Evolutionary conservation across 139 green algal genomes (phyloP).

Genomic region (Chlamydomonas eustigma): DNA sequence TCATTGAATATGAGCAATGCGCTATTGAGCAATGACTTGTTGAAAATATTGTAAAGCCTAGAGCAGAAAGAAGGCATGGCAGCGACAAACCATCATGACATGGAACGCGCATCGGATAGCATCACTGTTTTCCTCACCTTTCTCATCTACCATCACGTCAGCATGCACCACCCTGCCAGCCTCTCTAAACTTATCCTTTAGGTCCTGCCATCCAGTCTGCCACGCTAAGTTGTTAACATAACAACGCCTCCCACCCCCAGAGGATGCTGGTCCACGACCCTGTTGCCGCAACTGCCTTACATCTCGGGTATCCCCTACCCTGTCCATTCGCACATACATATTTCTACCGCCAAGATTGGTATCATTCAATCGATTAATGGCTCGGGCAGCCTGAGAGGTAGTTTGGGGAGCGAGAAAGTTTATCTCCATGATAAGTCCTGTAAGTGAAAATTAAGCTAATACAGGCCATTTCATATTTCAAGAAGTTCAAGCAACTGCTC

Average conservation of each 20-base stretch:
- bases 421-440: too few species aligned
- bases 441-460: too few species aligned
- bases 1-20: too few species aligned
- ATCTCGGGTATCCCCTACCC: conserved; percentile 62
- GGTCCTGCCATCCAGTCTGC: conserved; percentile 73
- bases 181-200: conserved; percentile 79
- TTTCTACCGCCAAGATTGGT: conserved; percentile 76
- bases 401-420: too few species aligned
- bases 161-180: conserved; percentile 84
- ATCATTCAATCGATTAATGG: conserved; percentile 71
- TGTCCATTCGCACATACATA: conserved; percentile 87
- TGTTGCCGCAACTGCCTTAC: conserved; percentile 73
- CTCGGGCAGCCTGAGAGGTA: conserved; percentile 64
- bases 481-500: too few species aligned
- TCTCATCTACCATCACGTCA: conserved; percentile 82
- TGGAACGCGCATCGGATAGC: too few species aligned
- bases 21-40: background rate
- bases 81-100: too few species aligned
- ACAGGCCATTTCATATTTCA: too few species aligned
- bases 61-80: too few species aligned
- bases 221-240: conserved; percentile 89
- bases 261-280: background rate
- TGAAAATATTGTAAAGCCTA: too few species aligned
- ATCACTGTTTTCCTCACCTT: conserved; percentile 46
- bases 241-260: conserved; percentile 62